Conservation (phyloP, 805 yeast species). For the Kuraishia hungarica region DNA sequence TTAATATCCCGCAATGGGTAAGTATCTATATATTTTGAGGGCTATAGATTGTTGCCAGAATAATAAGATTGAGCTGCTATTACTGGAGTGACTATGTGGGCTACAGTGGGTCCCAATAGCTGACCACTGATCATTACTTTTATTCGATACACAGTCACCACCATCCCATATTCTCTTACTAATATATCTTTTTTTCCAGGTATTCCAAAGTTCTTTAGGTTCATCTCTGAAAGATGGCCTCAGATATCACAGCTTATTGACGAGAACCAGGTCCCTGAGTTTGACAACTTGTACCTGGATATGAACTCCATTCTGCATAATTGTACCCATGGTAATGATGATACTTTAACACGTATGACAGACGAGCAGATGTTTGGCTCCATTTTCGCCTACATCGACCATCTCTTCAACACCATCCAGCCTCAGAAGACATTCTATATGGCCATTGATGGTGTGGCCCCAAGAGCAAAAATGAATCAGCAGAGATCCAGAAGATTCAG, state of each 20-base stretch:
- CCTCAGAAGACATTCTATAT: conserved; percentile 84
- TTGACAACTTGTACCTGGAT: conserved; percentile 90
- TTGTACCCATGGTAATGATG: conserved; percentile 81
- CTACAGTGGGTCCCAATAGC: too few species aligned
- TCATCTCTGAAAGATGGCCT: conserved; percentile 99
- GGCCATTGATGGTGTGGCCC: conserved; percentile 99
- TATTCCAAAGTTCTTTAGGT: conserved; percentile 94
- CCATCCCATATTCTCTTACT: neutral
- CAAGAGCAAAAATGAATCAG: conserved; percentile 97
- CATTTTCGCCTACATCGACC: conserved; percentile 93
- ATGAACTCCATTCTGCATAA: conserved; percentile 96
- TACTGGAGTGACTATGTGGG: too few species aligned
- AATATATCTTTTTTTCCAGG: conserved; percentile 48
- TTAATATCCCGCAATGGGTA: neutral
- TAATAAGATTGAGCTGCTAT: too few species aligned
- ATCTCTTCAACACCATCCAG: conserved; percentile 76
- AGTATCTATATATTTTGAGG: neutral
- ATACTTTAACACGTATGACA: conserved; percentile 51
- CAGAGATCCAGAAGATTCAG: conserved; percentile 94
- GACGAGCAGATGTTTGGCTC: conserved; percentile 90
- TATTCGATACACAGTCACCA: too few species aligned
- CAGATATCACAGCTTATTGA: conserved; percentile 80
- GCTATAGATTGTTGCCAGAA: neutral
- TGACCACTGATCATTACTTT: too few species aligned
- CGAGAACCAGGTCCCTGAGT: conserved; percentile 80